Base-by-base conservation (phyloP, 2,329 filamentous ascomycete genomes). In the Exophiala aquamarina region DNA sequence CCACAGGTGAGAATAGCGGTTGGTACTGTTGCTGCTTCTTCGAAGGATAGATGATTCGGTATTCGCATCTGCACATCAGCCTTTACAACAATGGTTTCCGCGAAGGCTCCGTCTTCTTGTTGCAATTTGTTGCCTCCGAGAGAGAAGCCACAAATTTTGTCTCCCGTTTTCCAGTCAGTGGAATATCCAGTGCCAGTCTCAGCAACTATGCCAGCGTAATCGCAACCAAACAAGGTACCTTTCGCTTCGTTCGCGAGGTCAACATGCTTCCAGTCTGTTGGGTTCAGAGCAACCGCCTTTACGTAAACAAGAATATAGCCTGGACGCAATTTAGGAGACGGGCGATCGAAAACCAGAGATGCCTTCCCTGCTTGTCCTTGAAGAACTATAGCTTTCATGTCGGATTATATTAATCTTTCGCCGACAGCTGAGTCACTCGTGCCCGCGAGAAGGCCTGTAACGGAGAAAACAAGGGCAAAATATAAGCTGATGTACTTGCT, bases 261-360 rank as follows among this genome's bases (percentile, higher is more conserved):
- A 17, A 47, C 26, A 23, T 41, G 37, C 29, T 47, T 47, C n/a
- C 20, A 47, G 36, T 47, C 44, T 29, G 37, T 41, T 3, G 44
- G 44, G 26, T 47, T 47, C 4, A 49, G 14, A 6, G 47, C 47
- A 8, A 49, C 41, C 10, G 41, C 41, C 8, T 23, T 10, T 4
- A 45, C 41, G 9, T 45, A 19, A 33, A 48, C 39, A 7, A 39
- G 21, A 4, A 47, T 65, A 55, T 76, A 79, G 49, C 70, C 56
- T 36, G 71, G 68, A 4, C 67, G 68, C 13, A 76, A 59, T 34
- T 62, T 62, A 8, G 73, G 72, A 2, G 74, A 47, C 8, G 70
- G 63, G 21, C 42, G 54, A 36, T 70, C 63, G 2, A 51, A 47
- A 26, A 63, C 60, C 14, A 67, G 20, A 13, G 43, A 37, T 2